These are phyloP conservation scores for Nicotiana paniculata DNA, from an alignment of 257 asterid species.

Conservation along the genomic window DNA sequence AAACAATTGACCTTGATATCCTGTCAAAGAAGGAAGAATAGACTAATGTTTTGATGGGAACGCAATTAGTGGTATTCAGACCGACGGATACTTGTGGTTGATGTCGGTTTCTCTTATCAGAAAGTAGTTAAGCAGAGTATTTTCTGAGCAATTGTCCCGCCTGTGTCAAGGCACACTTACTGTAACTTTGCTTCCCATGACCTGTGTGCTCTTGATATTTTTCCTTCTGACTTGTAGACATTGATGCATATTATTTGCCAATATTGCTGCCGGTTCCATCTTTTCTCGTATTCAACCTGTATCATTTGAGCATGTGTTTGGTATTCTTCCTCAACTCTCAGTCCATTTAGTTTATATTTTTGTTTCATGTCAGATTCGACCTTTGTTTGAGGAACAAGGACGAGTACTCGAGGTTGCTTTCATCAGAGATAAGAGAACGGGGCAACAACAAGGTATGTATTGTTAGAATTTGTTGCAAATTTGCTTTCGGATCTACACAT, in stretches of 20 bases:
- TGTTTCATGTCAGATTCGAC: slow-evolving; percentile 60
- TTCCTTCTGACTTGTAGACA: not conserved
- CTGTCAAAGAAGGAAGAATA: not conserved
- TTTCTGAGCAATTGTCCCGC: not conserved
- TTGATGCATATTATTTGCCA: not conserved
- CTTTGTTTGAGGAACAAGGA: slow-evolving; percentile 79
- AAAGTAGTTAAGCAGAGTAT: not conserved
- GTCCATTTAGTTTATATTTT: not conserved
- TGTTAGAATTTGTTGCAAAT: slow-evolving; percentile 9
- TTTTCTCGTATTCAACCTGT: not conserved
- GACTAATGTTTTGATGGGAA: not conserved
- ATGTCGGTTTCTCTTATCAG: not conserved
- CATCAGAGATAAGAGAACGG: slow-evolving; percentile 91
- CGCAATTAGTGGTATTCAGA: not conserved
- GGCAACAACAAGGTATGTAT: slow-evolving; percentile 91
- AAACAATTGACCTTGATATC: not conserved
- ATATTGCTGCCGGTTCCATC: not conserved
- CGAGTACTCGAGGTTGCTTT: slow-evolving; percentile 81
- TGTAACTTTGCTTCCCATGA: not conserved
- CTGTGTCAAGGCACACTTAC: not conserved
- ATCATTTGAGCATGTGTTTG: not conserved
- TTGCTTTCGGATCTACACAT: slow-evolving; percentile 15
- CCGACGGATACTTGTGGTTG: not conserved
- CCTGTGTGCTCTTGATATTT: not conserved
- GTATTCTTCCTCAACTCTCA: not conserved